These are phyloP conservation scores for Russula brevipes DNA, from an alignment of 768 basidiomycete species.

Conservation along the genomic window DNA sequence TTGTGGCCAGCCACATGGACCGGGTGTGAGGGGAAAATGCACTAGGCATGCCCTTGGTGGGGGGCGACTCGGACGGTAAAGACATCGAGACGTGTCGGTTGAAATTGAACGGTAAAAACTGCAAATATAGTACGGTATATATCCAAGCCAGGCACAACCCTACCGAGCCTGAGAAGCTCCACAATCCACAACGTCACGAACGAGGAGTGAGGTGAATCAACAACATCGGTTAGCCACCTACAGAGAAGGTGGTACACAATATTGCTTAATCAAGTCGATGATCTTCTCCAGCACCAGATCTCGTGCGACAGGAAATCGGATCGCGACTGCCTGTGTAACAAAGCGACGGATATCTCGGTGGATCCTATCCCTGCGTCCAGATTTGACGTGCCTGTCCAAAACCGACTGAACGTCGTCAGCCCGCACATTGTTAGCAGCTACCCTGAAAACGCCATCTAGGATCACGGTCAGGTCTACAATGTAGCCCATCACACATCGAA, in stretches of 20 bases:
- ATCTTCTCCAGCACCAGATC: constrained; percentile 1
- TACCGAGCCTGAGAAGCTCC: too few species aligned
- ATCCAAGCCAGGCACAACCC: too few species aligned
- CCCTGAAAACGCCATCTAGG: neutral
- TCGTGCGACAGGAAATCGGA: neutral
- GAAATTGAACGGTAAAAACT: too few species aligned
- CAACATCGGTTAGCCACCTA: too few species aligned
- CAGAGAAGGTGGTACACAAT: neutral
- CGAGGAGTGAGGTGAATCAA: too few species aligned
- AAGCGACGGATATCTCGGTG: neutral
- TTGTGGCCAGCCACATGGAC: too few species aligned
- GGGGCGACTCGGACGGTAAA: too few species aligned
- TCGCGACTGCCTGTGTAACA: neutral
- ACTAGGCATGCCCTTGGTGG: too few species aligned
- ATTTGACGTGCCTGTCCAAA: neutral
- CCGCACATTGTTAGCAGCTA: neutral
- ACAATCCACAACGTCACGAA: too few species aligned
- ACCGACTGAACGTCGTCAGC: neutral
- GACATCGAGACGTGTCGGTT: too few species aligned
- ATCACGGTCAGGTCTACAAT: neutral
- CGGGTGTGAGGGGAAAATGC: too few species aligned
- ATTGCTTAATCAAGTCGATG: neutral
- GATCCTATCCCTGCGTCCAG: neutral
- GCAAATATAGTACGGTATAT: too few species aligned
- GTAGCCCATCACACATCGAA: constrained; percentile 6